These are phyloP conservation scores for Jacaranda copaia DNA, from an alignment of 257 asterid genomes.

Conservation along the genomic window DNA sequence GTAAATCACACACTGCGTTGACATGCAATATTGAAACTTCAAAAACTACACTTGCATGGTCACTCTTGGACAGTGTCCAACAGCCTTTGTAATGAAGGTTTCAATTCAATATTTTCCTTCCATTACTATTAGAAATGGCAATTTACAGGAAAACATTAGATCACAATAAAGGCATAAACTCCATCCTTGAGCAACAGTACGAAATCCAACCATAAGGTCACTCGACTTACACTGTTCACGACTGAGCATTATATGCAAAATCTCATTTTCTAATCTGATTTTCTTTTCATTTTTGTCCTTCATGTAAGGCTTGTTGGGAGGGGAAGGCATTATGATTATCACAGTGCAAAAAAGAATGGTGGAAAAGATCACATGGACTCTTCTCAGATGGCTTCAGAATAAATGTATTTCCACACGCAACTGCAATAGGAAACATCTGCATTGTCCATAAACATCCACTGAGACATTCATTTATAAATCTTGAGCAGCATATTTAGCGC, in stretches of 20 bases:
- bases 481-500: background rate
- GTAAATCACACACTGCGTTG: no score
- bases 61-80: no score
- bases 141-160: no score
- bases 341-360: background rate
- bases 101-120: no score
- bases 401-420: constrained; percentile 60
- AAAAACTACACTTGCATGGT: no score
- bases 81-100: no score
- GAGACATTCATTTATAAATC: background rate
- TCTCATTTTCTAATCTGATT: background rate
- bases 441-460: constrained; percentile 23
- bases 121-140: no score
- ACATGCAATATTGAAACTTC: no score
- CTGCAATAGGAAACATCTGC: constrained; percentile 63
- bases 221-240: background rate
- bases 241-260: background rate
- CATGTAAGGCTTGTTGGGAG: background rate
- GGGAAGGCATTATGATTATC: background rate
- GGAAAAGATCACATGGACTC: constrained; percentile 46
- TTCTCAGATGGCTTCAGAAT: constrained; percentile 54
- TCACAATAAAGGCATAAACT: no score
- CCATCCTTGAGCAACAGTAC: no score
- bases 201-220: background rate
- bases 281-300: background rate